These are phyloP conservation scores for Tylopilus sp. DNA, from an alignment of 1,284 basidiomycete genomes.

Conservation along the genomic window DNA sequence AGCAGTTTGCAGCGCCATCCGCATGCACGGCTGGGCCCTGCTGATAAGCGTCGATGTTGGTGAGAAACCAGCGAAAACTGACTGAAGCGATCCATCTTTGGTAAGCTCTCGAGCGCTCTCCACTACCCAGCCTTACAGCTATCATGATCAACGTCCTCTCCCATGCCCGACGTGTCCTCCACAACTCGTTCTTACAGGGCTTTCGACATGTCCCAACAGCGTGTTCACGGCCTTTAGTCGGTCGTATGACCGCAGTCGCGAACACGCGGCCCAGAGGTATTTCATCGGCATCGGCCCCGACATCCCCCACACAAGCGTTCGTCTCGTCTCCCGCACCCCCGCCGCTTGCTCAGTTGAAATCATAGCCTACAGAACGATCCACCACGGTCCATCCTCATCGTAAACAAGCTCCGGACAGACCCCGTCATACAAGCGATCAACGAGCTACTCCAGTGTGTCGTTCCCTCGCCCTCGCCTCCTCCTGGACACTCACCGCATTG, in stretches of 20 bases:
- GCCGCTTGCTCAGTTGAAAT: conserved; percentile 26
- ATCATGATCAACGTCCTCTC: conserved; percentile 27
- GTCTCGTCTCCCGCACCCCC: conserved; percentile 16
- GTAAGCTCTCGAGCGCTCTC: too few species aligned
- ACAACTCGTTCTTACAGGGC: conserved; percentile 21
- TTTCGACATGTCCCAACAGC: conserved; percentile 5
- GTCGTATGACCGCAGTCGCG: neutral
- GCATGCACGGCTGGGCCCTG: neutral
- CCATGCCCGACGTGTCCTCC: conserved; percentile 24
- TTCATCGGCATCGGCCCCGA: conserved; percentile 9
- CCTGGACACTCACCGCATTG: conserved; percentile 1
- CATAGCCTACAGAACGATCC: conserved; percentile 28
- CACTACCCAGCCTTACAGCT: neutral
- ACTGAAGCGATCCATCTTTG: conserved; percentile 13
- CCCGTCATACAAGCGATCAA: conserved; percentile 72
- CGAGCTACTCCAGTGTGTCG: conserved; percentile 59
- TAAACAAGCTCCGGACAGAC: conserved; percentile 73
- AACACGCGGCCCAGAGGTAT: conserved; percentile 12
- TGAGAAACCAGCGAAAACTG: conserved; percentile 12
- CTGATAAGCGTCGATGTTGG: neutral
- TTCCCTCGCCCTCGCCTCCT: neutral
- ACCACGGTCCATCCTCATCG: conserved; percentile 56
- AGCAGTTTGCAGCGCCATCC: neutral
- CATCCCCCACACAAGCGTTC: conserved; percentile 24
- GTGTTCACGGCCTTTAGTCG: conserved; percentile 3